These are phyloP conservation scores for Houttuynia cordata DNA, from an alignment of 164 flowering plant species.

Conservation along the genomic window DNA sequence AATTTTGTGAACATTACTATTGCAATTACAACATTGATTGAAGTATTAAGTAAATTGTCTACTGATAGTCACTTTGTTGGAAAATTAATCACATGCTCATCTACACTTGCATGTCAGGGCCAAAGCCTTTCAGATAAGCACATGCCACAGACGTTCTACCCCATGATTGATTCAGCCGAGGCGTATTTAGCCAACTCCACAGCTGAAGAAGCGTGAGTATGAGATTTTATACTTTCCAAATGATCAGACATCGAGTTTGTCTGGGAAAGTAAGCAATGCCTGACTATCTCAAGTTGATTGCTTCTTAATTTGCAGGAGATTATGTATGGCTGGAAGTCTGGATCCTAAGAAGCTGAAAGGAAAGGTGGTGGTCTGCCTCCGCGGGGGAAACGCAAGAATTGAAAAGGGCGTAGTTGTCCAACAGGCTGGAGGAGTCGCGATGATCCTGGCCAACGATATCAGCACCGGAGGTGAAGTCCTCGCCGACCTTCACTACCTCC, in stretches of 20 bases:
- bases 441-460: constrained; percentile 40
- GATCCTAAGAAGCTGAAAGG: constrained; percentile 45
- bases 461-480: constrained; percentile 20
- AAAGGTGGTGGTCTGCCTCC: constrained; percentile 45
- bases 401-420: constrained; percentile 30
- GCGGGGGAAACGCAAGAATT: constrained; percentile 30
- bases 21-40: not conserved
- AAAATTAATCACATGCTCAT: not conserved
- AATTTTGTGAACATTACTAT: no score
- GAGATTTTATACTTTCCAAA: no score
- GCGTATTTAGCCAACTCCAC: constrained; percentile 27
- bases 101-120: constrained; percentile 25
- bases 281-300: not conserved
- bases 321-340: constrained; percentile 22
- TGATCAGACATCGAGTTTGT: not conserved
- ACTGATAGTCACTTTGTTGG: not conserved
- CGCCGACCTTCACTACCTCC: constrained; percentile 39
- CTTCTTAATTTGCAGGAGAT: not conserved
- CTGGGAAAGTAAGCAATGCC: no score
- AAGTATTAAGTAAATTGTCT: no score
- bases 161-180: constrained; percentile 18
- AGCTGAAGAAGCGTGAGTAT: constrained; percentile 20
- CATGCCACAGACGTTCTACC: constrained; percentile 22
- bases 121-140: constrained; percentile 23
- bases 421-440: constrained; percentile 46